Conservation (phyloP, 768 basidiomycete species). For the Leucocoprinus birnbaumii region DNA sequence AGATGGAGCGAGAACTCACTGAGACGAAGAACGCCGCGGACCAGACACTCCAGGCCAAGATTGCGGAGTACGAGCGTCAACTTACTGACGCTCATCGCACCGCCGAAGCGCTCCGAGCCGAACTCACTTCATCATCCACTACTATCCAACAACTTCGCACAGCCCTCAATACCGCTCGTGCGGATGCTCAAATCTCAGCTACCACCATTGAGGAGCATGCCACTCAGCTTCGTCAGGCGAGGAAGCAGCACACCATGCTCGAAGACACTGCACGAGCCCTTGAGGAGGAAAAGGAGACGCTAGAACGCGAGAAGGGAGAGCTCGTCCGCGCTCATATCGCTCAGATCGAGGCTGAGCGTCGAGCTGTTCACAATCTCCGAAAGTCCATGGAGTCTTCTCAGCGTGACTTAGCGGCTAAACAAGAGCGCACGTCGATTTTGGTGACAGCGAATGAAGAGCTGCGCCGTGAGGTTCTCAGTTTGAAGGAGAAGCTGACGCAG, state of each 20-base stretch:
- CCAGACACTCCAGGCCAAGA: not conserved
- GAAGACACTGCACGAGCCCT: not conserved
- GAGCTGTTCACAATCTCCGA: conserved; percentile 2
- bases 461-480: not conserved
- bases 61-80: conserved; percentile 1
- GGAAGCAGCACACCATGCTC: not conserved
- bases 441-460: not conserved
- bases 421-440: not conserved
- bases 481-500: not conserved
- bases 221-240: not conserved
- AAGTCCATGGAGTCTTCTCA: conserved; percentile 1
- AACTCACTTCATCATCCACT: not conserved
- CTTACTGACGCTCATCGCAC: not conserved
- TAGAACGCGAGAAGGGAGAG: not conserved
- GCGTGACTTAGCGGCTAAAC: not conserved
- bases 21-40: not conserved
- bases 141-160: conserved; percentile 3
- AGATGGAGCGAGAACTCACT: not conserved
- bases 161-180: not conserved
- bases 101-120: not conserved
- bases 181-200: not conserved
- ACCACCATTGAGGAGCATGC: not conserved
- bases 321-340: not conserved
- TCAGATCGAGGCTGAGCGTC: conserved; percentile 3
- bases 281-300: not conserved